Evolutionary conservation across 441 rosid species (phyloP), one percentile per base, ranked within the genome.

Genomic region (Aleurites moluccanus): DNA sequence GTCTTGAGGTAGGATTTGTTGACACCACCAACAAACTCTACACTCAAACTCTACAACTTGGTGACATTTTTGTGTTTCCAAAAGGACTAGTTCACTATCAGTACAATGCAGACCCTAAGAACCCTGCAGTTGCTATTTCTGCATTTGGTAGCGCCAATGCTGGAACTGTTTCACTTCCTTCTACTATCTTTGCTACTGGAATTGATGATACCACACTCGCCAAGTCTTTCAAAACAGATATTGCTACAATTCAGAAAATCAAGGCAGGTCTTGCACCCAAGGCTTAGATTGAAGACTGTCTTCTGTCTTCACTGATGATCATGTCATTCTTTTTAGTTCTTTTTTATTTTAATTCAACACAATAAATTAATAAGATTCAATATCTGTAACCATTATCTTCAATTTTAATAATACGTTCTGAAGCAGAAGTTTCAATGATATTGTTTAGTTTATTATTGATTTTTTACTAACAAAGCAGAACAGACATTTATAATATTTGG

Each of bases 41-140:
- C 50, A 73, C 73, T 8, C 73, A 78, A 53, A 68, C 66, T 21
- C 81, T 78, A 8, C 52, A 60, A 6, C 40, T 40, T 1, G 56
- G 9, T 27, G 56, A 67, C 5, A 67, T 14, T 6, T 73, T 77
- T 60, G 63, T 77, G 74, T 79, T 79, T 38, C 82, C 84, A 0
- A 68, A 72, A 57, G 81, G 81, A 38, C 59, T 78, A 2, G 53
- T 78, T 65, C 82, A 81, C 47, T 81, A 65, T 67, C 84, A 63
- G 38, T 57, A 80, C 65, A 80, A 80, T 40, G 62, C 75, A 6
- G 67, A 72, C 5, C 10, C 61, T 5, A 33, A 67, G 42, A 13
- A 33, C 10, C 25, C 38, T 7, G 73, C 82, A 27, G 42, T 71
- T 15, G 76, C 81, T 2, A 10, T 74, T 28, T 81, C 79, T 6